Conservation (phyloP, 768 basidiomycete genomes). For the Rhizopogon vesiculosus region DNA sequence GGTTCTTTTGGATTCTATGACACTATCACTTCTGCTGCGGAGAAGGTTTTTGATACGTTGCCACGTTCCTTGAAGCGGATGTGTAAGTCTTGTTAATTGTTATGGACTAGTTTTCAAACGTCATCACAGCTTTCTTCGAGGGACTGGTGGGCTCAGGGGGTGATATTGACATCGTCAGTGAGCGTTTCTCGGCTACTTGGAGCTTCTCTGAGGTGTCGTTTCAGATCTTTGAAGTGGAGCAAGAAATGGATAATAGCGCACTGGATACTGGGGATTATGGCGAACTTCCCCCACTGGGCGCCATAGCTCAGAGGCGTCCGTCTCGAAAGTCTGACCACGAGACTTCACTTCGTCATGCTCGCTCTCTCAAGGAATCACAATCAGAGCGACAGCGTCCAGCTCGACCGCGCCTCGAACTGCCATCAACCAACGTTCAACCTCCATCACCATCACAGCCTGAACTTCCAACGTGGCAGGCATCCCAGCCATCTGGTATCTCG, state of each 20-base stretch:
- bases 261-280: constrained; percentile 44
- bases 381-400: constrained; percentile 4
- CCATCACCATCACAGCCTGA: constrained; percentile 3
- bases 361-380: constrained; percentile 14
- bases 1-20: constrained; percentile 69
- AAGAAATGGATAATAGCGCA: constrained; percentile 56
- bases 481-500: constrained; percentile 11
- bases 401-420: not conserved
- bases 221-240: constrained; percentile 78
- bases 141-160: constrained; percentile 66
- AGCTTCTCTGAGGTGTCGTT: not conserved
- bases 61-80: constrained; percentile 73
- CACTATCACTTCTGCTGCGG: constrained; percentile 60
- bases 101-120: not conserved
- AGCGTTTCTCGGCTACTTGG: not conserved
- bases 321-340: constrained; percentile 30
- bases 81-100: constrained; percentile 40
- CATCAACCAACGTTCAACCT: not conserved
- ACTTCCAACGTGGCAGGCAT: constrained; percentile 7
- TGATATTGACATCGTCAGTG: constrained; percentile 69
- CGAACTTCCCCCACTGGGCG: constrained; percentile 17
- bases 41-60: constrained; percentile 67
- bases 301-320: constrained; percentile 21
- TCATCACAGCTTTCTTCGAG: constrained; percentile 64
- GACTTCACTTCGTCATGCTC: constrained; percentile 14